Conservation (phyloP, 2,329 filamentous ascomycete genomes). For the Calonectria leucothoes region DNA sequence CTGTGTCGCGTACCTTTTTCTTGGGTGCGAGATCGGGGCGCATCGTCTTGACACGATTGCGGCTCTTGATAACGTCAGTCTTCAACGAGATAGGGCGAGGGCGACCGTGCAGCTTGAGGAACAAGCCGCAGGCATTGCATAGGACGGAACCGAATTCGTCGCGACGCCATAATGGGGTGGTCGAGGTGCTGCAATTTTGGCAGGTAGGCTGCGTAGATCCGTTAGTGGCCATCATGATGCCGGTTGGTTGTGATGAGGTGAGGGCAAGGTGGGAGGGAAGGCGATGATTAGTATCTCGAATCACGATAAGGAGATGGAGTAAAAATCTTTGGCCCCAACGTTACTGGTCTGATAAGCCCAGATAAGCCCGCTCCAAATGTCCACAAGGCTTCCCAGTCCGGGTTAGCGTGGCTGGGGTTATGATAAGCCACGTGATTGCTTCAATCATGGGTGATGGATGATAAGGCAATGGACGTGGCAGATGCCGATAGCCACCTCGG, state of each 20-base stretch:
- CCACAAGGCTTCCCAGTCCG: conserved; percentile 30
- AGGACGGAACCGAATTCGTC: conserved; percentile 96
- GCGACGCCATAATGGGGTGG: conserved; percentile 95
- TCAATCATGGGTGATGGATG: conserved; percentile 25
- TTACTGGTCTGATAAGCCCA: conserved; percentile 50
- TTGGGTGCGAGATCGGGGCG: conserved; percentile 82
- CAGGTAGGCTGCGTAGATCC: conserved; percentile 88
- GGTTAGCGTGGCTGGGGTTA: conserved; percentile 34
- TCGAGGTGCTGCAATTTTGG: conserved; percentile 95
- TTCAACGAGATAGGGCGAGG: conserved; percentile 95
- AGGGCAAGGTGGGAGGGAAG: conserved; percentile 42
- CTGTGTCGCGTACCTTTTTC: conserved; percentile 75
- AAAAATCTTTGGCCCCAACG: conserved; percentile 48
- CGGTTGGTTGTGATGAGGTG: conserved; percentile 49
- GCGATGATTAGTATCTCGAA: conserved; percentile 49
- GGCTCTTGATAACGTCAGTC: conserved; percentile 99
- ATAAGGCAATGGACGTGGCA: conserved; percentile 32
- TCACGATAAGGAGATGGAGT: conserved; percentile 53
- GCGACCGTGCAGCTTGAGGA: conserved; percentile 95
- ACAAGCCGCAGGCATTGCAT: conserved; percentile 98
- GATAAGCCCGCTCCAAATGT: conserved; percentile 41
- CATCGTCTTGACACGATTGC: conserved; percentile 94
- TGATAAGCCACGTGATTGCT: conserved; percentile 48
- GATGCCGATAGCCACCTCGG: conserved; percentile 18
- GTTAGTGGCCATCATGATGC: conserved; percentile 65